Evolutionary conservation across 2,329 filamentous ascomycete genomes (phyloP).

Genomic region (Fusarium xyrophilum): DNA sequence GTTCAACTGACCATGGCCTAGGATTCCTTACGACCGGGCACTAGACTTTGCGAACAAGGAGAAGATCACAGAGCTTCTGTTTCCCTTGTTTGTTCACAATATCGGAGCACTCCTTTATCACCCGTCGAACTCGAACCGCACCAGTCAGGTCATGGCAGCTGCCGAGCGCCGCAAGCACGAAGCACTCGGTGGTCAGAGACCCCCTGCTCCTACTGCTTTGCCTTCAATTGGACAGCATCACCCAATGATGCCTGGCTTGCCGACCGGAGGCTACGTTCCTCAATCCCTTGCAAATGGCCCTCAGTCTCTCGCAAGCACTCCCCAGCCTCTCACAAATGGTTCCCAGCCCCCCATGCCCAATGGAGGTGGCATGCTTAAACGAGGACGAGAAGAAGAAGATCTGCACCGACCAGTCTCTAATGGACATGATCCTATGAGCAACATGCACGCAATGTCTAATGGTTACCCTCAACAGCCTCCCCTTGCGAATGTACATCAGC

Average conservation of each 20-base stretch:
- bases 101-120: constrained; percentile 94
- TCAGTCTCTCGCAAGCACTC: constrained; percentile 28
- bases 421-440: constrained; percentile 71
- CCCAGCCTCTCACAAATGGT: constrained; percentile 20
- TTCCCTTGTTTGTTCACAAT: constrained; percentile 96
- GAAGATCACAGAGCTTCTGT: constrained; percentile 95
- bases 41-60: constrained; percentile 99
- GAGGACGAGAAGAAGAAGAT: constrained; percentile 65
- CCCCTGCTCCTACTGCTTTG: constrained; percentile 60
- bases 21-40: constrained; percentile 98
- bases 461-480: constrained; percentile 70
- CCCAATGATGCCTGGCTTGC: constrained; percentile 24
- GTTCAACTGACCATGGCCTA: constrained; percentile 51
- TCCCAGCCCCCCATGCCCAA: constrained; percentile 60
- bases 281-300: constrained; percentile 14
- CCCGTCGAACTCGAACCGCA: constrained; percentile 83
- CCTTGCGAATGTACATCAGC: constrained; percentile 18
- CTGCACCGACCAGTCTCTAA: constrained; percentile 68
- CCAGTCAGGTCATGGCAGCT: constrained; percentile 86
- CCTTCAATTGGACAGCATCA: constrained; percentile 72
- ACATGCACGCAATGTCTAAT: constrained; percentile 64
- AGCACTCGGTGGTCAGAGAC: constrained; percentile 63
- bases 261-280: constrained; percentile 13
- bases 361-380: constrained; percentile 60
- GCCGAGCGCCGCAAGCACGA: constrained; percentile 79